Evolutionary conservation across 106 monocot genomes (phyloP), one percentile per base, ranked within the genome.

Genomic region (Alisma plantagoaquatica): DNA sequence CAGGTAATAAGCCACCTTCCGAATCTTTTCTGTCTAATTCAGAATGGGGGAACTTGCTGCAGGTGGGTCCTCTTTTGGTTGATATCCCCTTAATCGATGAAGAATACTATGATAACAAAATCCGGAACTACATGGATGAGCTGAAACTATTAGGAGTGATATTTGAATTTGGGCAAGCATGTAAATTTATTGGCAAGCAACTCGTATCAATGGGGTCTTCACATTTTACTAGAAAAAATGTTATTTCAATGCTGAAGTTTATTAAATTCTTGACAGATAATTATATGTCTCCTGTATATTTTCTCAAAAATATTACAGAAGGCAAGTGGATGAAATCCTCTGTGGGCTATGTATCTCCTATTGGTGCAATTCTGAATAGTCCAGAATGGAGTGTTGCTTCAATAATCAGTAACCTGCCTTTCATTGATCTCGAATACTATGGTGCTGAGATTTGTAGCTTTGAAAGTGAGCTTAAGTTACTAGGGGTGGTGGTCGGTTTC

Each of bases 381-480:
- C 68, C 63, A 18, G 59, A 64, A 20, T 75, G 80, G 75, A 29
- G 5, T 25, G 38, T 48, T 4, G 75, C 68, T 21, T 62, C 59
- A 16, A 10, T 11, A n/a, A 49, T 80, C 6, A 58, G 66, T 59
- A 54, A 38, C 45, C 70, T 71, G 2, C 80, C 80, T 10, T 68
- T 72, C 43, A 59, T 80, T 54, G 80, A 80, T 55, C 16, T 14
- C 17, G 35, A 33, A 1, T 75, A 59, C 41, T 80, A 80, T 48
- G 75, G 75, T 19, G 9, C 35, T 0, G 59, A 35, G 16, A 71
- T 80, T 10, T 16, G 46, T 19, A 3, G 21, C 19, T 75, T 66
- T 24, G 63, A 59, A n/a, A 23, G 24, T 2, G 80, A 80, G 52
- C 80, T 80, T 25, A 29, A 58, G 61, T 55, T 80, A 25, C 75